These are phyloP conservation scores for Immersiella caudata DNA, from an alignment of 495 filamentous ascomycete species.

Conservation along the genomic window DNA sequence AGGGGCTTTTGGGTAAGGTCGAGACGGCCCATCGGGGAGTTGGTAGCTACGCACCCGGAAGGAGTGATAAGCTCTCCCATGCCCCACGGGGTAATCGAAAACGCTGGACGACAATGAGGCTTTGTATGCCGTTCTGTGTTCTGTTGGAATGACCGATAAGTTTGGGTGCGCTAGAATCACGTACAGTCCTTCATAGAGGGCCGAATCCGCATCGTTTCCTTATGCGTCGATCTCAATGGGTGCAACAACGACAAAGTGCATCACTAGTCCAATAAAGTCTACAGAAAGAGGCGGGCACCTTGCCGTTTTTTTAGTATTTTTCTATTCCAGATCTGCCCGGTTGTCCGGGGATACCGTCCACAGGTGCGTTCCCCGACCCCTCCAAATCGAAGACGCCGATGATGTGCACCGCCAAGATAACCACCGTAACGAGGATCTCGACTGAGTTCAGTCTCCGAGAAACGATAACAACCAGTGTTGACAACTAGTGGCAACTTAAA, in stretches of 20 bases:
- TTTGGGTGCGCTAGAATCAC: not conserved
- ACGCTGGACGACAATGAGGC: constrained; percentile 23
- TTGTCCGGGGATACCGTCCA: too few relatives aligned
- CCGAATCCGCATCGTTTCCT: not conserved
- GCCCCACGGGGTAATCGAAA: constrained; percentile 22
- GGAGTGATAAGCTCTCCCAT: constrained; percentile 21
- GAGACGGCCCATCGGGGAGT: constrained; percentile 20
- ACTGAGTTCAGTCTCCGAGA: too few relatives aligned
- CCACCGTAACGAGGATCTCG: too few relatives aligned
- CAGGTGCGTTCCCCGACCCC: too few relatives aligned
- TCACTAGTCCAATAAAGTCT: not conserved
- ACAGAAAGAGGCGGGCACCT: not conserved
- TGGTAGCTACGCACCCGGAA: constrained; percentile 14
- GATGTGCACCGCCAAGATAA: too few relatives aligned
- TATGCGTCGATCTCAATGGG: not conserved
- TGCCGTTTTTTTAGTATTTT: too few relatives aligned
- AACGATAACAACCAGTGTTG: too few relatives aligned
- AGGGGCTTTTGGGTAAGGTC: constrained; percentile 50
- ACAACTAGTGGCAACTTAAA: too few relatives aligned
- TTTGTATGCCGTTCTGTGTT: constrained; percentile 20
- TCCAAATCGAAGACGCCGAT: too few relatives aligned
- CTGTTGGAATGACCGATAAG: not conserved
- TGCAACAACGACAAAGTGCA: not conserved
- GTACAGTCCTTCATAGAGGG: not conserved
- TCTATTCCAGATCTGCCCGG: too few relatives aligned